Evolutionary conservation across 805 yeast genomes (phyloP).

Genomic region (Ogataea thermomethanolica): DNA sequence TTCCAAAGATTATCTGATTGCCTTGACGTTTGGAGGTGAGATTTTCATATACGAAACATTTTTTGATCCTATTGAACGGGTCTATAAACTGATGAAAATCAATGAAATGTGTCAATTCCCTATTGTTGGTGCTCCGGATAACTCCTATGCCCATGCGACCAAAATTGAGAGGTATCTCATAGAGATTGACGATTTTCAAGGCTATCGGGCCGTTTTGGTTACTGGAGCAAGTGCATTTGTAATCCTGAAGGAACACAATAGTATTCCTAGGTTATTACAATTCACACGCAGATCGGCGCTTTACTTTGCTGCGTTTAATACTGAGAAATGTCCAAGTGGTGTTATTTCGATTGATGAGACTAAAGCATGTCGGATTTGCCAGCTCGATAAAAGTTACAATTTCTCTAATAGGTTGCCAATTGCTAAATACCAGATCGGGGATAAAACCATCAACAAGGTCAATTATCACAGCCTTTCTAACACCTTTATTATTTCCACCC

Average conservation of each 20-base stretch:
- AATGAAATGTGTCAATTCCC: slow-evolving; percentile 41
- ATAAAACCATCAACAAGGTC: slow-evolving; percentile 58
- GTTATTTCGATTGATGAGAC: slow-evolving; percentile 69
- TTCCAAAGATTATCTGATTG: slow-evolving; percentile 61
- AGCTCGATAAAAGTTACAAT: slow-evolving; percentile 42
- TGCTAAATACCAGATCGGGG: slow-evolving; percentile 46
- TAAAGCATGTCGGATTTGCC: slow-evolving; percentile 62
- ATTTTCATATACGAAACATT: slow-evolving; percentile 61
- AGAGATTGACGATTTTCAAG: slow-evolving; percentile 54
- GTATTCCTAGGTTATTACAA: slow-evolving; percentile 61
- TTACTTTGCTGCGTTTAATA: slow-evolving; percentile 58
- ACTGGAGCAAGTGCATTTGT: slow-evolving; percentile 73
- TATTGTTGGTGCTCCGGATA: slow-evolving; percentile 77
- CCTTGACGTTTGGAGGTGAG: slow-evolving; percentile 81
- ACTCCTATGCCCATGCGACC: slow-evolving; percentile 68
- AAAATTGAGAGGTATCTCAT: slow-evolving; percentile 65
- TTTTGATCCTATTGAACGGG: slow-evolving; percentile 38
- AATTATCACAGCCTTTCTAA: slow-evolving; percentile 66
- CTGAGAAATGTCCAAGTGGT: slow-evolving; percentile 38
- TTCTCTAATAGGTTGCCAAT: slow-evolving; percentile 64
- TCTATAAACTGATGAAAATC: slow-evolving; percentile 40
- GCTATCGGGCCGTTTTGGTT: slow-evolving; percentile 58
- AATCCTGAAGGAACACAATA: slow-evolving; percentile 59
- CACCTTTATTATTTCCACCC: slow-evolving; percentile 60
- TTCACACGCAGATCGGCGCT: slow-evolving; percentile 63